phyloP scores from a whole-genome alignment of 495 filamentous ascomycete species.

The Xylaria bambusicola region DNA sequence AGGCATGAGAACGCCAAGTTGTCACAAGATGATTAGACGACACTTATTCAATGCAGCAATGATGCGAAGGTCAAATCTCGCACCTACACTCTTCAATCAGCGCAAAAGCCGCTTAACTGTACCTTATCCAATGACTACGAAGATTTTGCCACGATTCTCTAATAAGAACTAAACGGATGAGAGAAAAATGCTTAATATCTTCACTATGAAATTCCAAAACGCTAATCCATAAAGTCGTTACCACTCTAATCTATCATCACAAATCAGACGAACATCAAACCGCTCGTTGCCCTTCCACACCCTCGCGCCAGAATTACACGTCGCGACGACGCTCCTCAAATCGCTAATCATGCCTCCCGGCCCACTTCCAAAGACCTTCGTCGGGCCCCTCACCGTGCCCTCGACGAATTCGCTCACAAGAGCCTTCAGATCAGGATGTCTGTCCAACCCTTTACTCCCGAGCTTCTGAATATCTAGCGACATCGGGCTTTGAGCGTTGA shows the following conservation, averaged over 20 bases:
- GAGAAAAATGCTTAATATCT: too few species aligned
- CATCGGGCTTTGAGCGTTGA: constrained; percentile 21
- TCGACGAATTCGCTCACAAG: constrained; percentile 42
- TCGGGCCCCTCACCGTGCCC: constrained; percentile 44
- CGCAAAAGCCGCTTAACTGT: too few species aligned
- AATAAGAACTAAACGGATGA: too few species aligned
- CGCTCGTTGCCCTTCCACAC: constrained; percentile 58
- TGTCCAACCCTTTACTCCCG: constrained; percentile 25
- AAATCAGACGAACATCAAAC: constrained; percentile 58
- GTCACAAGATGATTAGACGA: too few species aligned
- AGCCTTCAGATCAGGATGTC: constrained; percentile 36
- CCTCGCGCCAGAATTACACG: constrained; percentile 47
- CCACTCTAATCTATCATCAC: constrained; percentile 55
- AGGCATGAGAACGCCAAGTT: too few species aligned
- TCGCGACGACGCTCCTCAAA: constrained; percentile 56
- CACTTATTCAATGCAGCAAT: too few species aligned
- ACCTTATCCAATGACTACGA: too few species aligned
- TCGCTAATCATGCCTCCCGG: constrained; percentile 61
- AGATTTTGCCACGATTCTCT: too few species aligned
- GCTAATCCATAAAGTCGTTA: constrained; percentile 16
- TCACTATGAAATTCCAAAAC: not conserved
- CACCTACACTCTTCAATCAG: too few species aligned
- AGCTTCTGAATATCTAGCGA: constrained; percentile 27
- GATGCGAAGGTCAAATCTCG: too few species aligned
- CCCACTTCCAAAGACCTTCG: constrained; percentile 62